Percentiles rank a stretch among this genome's conserved stretches.
These are phyloP conservation scores for Myxozyma neotropica DNA, from an alignment of 805 yeast species.

Conservation along the genomic window DNA sequence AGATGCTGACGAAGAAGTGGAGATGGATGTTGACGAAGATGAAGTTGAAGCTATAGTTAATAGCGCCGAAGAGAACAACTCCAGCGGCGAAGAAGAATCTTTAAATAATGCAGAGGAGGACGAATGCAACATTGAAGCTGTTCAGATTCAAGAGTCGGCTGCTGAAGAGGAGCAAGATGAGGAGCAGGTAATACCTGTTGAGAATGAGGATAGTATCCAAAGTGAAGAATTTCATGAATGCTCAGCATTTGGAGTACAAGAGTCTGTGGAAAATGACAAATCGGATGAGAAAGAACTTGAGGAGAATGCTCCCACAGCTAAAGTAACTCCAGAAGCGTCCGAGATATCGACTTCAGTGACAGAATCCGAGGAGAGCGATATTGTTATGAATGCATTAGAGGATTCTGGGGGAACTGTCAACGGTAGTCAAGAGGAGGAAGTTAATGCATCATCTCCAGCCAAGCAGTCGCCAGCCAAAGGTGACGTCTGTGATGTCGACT, in stretches of 20 bases:
- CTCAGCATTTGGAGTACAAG: neutral
- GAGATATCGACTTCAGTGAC: neutral
- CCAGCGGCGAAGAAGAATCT: too few relatives aligned
- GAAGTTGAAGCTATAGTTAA: neutral
- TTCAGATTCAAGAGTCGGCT: neutral
- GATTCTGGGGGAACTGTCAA: neutral
- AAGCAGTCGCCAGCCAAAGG: neutral
- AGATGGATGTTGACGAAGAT: neutral
- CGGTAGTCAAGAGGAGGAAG: neutral
- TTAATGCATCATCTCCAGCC: neutral
- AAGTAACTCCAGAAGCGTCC: too few relatives aligned
- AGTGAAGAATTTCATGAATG: neutral
- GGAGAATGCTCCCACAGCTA: too few relatives aligned
- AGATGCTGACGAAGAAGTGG: neutral
- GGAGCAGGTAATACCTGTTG: neutral
- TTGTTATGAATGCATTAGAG: neutral
- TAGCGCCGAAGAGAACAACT: too few relatives aligned
- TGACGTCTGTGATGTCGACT: conserved; percentile 16
- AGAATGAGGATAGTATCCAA: neutral
- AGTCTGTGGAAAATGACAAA: too few relatives aligned
- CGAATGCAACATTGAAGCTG: too few relatives aligned
- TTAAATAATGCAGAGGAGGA: too few relatives aligned
- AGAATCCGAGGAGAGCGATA: neutral
- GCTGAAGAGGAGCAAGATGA: neutral
- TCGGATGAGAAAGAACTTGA: too few relatives aligned